Evolutionary conservation across 1,284 basidiomycete species (phyloP), one percentile per base, ranked within the genome.

Genomic region (Papiliotrema laurentii): DNA sequence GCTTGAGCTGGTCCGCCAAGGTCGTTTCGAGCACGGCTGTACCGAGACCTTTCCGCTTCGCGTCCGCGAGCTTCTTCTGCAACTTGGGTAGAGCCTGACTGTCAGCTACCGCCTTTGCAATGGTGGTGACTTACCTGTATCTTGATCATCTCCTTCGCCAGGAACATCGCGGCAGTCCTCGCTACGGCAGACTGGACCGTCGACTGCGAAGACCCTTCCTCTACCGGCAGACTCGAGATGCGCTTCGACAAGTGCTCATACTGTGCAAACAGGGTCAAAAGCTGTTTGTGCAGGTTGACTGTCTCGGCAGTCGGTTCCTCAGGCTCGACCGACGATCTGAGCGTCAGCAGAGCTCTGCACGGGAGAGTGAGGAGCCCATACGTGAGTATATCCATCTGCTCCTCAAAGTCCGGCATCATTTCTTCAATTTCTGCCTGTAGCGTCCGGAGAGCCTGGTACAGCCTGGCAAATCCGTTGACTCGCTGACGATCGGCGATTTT

Each of bases 241-340:
- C 85, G 83, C 66, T 93, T 94, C 0, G 90, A 81, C 4, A 97
- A 75, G 38, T 83, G 81, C 63, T 98, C 94, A 71, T 97, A 97
- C 50, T 87, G 83, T 6, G 84, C 80, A 69, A 96, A 91, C 2
- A 86, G 81, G 40, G 87, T 84, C 7, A 96, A 71, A 10, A 97
- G 79, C 16, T 83, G 82, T 64, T 90, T 92, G 50, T 91, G 81
- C 0, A 82, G 79, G 2, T 79, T 77, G 10, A 84, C 78, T 2
- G 85, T 85, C 66, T 89, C 68, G n/a, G 62, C 53, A 27, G 73
- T 66, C 5, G 74, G 65, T 79, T 13, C 81, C 21, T 50, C 27
- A 0, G 59, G 30, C 13, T 56, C 54, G 21, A 50, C 27, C 11
- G 43, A 47, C 2, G 60, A 51, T 0, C 54, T 60, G 43, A 39